Conservation (phyloP, 23 red algal genomes). For the Cyanidiococcus yangmingshanensis region DNA sequence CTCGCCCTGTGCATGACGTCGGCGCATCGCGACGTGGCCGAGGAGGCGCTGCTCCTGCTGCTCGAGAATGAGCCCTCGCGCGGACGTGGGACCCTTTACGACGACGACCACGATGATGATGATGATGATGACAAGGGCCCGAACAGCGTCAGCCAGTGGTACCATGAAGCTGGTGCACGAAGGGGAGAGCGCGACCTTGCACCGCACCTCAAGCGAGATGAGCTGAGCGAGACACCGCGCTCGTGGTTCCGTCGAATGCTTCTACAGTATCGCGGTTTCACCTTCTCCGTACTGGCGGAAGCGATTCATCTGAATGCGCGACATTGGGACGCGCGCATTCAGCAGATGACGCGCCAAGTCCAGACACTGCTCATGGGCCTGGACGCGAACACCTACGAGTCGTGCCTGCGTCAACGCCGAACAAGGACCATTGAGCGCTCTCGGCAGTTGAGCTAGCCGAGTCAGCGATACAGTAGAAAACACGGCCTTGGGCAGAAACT, state of each 20-base stretch:
- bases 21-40: conserved; percentile 24
- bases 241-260: conserved; percentile 4
- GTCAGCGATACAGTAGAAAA: no score
- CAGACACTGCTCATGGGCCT: conserved; percentile 7
- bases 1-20: conserved; percentile 26
- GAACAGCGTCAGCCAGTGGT: not conserved
- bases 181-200: not conserved
- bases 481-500: no score
- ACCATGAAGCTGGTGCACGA: not conserved
- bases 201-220: not conserved
- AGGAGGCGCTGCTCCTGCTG: conserved; percentile 20
- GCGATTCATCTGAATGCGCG: conserved; percentile 1
- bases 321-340: conserved; percentile 6
- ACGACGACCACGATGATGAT: not conserved
- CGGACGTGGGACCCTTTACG: not conserved
- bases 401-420: conserved; percentile 6
- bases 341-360: conserved; percentile 4
- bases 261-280: not conserved
- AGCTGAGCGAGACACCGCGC: not conserved
- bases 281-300: not conserved
- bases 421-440: not conserved
- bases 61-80: conserved; percentile 15
- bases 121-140: not conserved
- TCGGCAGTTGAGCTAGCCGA: no score
- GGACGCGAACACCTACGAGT: conserved; percentile 10